These are phyloP conservation scores for Tanozyma kutaoensis DNA, from an alignment of 805 yeast species.

Conservation along the genomic window DNA sequence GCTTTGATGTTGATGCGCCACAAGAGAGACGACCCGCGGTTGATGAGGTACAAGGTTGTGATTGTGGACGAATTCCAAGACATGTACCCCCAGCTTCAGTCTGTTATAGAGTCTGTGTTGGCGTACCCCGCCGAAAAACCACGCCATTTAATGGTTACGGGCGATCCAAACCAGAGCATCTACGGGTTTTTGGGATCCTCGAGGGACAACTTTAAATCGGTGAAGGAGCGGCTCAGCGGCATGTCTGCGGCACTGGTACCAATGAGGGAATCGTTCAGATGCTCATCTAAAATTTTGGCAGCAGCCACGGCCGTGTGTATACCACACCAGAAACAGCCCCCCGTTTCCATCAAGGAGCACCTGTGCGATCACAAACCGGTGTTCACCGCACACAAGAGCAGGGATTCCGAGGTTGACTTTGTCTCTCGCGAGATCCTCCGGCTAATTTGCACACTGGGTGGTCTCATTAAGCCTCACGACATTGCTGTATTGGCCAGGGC, in stretches of 20 bases:
- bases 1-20: no score
- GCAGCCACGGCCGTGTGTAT: constrained; percentile 21
- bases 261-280: constrained; percentile 44
- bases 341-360: no score
- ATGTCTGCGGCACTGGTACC: constrained; percentile 13
- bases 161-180: constrained; percentile 61
- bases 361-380: constrained; percentile 6
- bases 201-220: constrained; percentile 15
- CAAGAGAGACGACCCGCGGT: constrained; percentile 7
- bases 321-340: no score
- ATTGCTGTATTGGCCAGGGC: constrained; percentile 7
- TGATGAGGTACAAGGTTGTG: constrained; percentile 19
- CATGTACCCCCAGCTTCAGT: constrained; percentile 36
- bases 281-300: constrained; percentile 41
- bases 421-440: constrained; percentile 7
- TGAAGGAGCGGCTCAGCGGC: constrained; percentile 10
- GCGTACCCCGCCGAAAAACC: constrained; percentile 19
- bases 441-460: constrained; percentile 8
- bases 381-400: constrained; percentile 1
- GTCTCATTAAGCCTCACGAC: constrained; percentile 4
- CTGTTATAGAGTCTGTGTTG: constrained; percentile 25
- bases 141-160: constrained; percentile 49
- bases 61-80: constrained; percentile 71
- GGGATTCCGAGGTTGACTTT: constrained; percentile 1
- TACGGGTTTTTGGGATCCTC: constrained; percentile 52